Conservation (phyloP, 257 asterid genomes). For the Voacanga thouarsii region DNA sequence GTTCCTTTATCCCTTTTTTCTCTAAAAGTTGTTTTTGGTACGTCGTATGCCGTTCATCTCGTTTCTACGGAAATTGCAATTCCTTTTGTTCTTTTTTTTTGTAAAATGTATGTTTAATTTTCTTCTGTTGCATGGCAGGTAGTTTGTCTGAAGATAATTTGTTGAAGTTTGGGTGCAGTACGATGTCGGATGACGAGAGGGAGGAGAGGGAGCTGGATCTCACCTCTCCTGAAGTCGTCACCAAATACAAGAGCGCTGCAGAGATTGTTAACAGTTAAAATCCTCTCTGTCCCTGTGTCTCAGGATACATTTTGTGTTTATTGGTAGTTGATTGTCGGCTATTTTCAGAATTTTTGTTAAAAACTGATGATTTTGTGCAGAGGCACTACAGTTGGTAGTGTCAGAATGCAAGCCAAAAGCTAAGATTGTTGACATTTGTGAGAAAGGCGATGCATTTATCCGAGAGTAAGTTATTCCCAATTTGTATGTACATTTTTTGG, state of each 20-base stretch:
- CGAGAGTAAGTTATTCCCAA: slow-evolving; percentile 44
- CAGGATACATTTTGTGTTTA: neutral
- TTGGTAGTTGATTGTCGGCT: neutral
- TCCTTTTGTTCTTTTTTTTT: neutral
- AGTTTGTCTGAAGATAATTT: no score
- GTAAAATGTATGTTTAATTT: neutral
- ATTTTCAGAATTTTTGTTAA: neutral
- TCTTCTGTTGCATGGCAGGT: neutral
- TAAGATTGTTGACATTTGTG: slow-evolving; percentile 78
- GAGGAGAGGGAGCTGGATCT: slow-evolving; percentile 88
- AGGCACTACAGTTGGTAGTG: slow-evolving; percentile 74
- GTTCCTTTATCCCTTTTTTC: neutral
- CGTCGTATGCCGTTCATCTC: neutral
- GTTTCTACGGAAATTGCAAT: neutral
- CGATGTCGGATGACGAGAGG: slow-evolving; percentile 81
- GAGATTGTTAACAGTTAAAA: slow-evolving; percentile 65
- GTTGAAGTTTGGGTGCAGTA: slow-evolving; percentile 11
- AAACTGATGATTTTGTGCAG: slow-evolving; percentile 34
- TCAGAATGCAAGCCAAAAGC: slow-evolving; percentile 73
- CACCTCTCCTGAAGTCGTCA: slow-evolving; percentile 68
- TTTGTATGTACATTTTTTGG: neutral
- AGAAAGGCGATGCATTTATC: slow-evolving; percentile 68
- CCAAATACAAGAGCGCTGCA: slow-evolving; percentile 76
- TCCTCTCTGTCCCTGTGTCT: neutral
- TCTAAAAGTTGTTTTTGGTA: neutral